Evolutionary conservation across 306 rosid species (phyloP).

Genomic region (Vigna hirtella): DNA sequence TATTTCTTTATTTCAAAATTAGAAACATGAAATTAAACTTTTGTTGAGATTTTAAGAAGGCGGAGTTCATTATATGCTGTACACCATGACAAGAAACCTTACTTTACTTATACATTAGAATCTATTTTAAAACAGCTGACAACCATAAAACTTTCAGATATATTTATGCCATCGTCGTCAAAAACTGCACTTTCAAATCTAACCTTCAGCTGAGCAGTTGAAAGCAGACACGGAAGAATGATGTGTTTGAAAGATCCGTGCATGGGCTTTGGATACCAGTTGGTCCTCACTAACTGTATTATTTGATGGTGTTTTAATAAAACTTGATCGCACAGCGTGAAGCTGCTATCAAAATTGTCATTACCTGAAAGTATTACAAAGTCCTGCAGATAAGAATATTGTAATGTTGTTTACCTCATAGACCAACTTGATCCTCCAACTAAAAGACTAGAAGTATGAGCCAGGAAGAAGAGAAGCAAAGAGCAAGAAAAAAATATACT

Average conservation of each 20-base stretch:
- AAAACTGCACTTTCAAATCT: not conserved
- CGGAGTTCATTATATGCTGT: too few species aligned
- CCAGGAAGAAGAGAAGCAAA: slow-evolving; percentile 4
- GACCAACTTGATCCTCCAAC: slow-evolving; percentile 27
- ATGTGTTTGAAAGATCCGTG: not conserved
- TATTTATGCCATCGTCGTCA: not conserved
- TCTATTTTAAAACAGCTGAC: slow-evolving; percentile 10
- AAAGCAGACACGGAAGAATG: slow-evolving; percentile 10
- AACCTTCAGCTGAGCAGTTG: slow-evolving; percentile 41
- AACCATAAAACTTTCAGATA: slow-evolving; percentile 9
- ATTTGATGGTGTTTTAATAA: slow-evolving; percentile 8
- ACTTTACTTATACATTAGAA: not conserved
- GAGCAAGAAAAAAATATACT: slow-evolving; percentile 24
- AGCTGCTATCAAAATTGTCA: slow-evolving; percentile 39
- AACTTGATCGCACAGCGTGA: slow-evolving; percentile 1
- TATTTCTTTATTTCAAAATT: not conserved
- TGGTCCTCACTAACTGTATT: slow-evolving; percentile 18
- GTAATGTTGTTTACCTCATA: slow-evolving; percentile 15
- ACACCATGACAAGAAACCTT: slow-evolving; percentile 8
- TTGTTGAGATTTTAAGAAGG: too few species aligned
- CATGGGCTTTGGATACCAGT: slow-evolving; percentile 5
- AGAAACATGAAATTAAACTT: not conserved
- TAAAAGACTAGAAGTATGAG: slow-evolving; percentile 6
- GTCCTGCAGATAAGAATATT: slow-evolving; percentile 17
- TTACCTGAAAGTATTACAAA: not conserved